Conservation (phyloP, 208 protist species). For the Endotrypanum monterogeii region DNA sequence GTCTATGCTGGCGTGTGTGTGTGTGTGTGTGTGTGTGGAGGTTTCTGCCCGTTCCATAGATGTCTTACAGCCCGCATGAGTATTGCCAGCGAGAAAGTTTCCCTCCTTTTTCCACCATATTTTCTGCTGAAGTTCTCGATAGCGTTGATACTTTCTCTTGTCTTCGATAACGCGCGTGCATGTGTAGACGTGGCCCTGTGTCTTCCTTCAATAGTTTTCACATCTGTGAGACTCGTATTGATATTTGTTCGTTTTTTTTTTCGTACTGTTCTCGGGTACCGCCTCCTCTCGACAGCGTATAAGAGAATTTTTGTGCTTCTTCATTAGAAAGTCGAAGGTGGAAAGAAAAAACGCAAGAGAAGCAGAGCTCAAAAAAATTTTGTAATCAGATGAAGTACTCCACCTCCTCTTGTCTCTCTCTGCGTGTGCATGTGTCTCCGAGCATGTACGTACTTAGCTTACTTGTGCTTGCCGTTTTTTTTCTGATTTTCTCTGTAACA, state of each 20-base stretch:
- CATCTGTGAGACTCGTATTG: background rate
- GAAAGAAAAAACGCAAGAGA: background rate
- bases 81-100: too few relatives aligned
- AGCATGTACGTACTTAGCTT: background rate
- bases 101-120: background rate
- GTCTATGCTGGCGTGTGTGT: too few relatives aligned
- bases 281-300: background rate
- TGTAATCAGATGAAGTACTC: background rate
- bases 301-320: background rate
- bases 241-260: background rate
- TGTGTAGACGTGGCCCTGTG: background rate
- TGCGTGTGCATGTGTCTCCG: background rate
- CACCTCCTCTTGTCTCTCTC: constrained; percentile 8
- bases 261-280: background rate
- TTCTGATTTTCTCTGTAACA: background rate
- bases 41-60: background rate
- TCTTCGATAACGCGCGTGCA: background rate
- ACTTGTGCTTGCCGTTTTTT: background rate
- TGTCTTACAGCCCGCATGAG: background rate
- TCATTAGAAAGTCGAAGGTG: background rate
- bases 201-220: background rate
- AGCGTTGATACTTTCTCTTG: background rate
- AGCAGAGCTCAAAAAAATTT: background rate
- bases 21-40: background rate
- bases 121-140: background rate